These are phyloP conservation scores for Sphaerostilbella broomeana DNA, from an alignment of 2,329 filamentous ascomycete genomes.

Conservation along the genomic window DNA sequence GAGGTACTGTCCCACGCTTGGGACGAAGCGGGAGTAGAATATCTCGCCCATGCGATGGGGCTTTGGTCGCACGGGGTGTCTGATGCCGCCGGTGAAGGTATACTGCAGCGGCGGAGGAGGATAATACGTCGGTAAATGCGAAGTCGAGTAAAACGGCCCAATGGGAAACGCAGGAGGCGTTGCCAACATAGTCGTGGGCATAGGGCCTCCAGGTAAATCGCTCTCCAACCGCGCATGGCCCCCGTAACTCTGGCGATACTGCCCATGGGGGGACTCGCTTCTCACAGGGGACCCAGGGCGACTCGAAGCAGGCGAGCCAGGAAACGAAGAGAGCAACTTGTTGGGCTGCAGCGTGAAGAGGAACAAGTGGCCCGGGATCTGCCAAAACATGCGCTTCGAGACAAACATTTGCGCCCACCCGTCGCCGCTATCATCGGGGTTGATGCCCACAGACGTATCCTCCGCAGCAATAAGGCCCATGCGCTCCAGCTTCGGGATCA, in stretches of 20 bases:
- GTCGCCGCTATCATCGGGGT: constrained; percentile 53
- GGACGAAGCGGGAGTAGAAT: constrained; percentile 84
- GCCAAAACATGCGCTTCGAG: constrained; percentile 79
- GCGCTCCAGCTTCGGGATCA: constrained; percentile 84
- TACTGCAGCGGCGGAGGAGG: constrained; percentile 79
- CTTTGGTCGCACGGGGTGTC: constrained; percentile 82
- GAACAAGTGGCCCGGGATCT: constrained; percentile 79
- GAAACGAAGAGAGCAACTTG: constrained; percentile 30
- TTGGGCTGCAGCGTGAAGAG: constrained; percentile 73
- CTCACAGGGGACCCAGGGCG: constrained; percentile 46
- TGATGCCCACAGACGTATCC: constrained; percentile 66
- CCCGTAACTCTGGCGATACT: constrained; percentile 18
- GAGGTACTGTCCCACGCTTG: constrained; percentile 74
- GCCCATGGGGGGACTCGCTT: constrained; percentile 23
- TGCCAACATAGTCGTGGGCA: constrained; percentile 31
- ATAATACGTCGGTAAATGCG: constrained; percentile 85
- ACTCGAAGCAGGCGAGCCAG: constrained; percentile 47
- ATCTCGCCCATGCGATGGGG: constrained; percentile 84
- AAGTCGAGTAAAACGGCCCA: constrained; percentile 73
- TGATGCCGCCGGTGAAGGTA: constrained; percentile 66
- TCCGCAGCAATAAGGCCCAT: constrained; percentile 80
- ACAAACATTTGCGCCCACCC: constrained; percentile 80
- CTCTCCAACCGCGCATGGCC: constrained; percentile 21
- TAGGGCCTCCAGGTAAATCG: constrained; percentile 35
- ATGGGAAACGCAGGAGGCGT: constrained; percentile 34